Conservation (phyloP, 768 basidiomycete genomes). For the Coprinopsis sp. region DNA sequence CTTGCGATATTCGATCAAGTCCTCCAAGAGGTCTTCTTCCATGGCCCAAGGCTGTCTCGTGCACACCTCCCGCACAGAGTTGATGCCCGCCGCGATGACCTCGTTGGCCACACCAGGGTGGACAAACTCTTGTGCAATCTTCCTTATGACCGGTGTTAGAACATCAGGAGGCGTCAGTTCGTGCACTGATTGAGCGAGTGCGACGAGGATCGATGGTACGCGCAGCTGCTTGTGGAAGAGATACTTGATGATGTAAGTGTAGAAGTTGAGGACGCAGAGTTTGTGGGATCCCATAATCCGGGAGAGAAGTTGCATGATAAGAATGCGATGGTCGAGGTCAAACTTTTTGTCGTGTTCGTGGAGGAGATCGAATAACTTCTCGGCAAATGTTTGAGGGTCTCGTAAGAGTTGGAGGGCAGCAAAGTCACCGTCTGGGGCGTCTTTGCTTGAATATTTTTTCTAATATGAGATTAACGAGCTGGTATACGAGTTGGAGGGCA, state of each 20-base stretch:
- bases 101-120: slow-evolving; percentile 96
- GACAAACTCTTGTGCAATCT: slow-evolving; percentile 93
- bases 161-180: slow-evolving; percentile 93
- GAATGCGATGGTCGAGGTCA: slow-evolving; percentile 93
- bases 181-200: slow-evolving; percentile 92
- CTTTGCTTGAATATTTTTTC: slow-evolving; percentile 30
- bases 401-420: slow-evolving; percentile 88
- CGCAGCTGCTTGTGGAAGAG: slow-evolving; percentile 88
- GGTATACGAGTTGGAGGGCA: background rate
- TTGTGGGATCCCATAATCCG: slow-evolving; percentile 92
- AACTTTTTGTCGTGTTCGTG: slow-evolving; percentile 89
- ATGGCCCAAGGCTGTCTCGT: slow-evolving; percentile 93
- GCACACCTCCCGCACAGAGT: slow-evolving; percentile 93
- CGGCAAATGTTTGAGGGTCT: slow-evolving; percentile 93
- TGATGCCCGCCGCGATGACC: slow-evolving; percentile 95
- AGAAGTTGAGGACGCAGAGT: slow-evolving; percentile 89
- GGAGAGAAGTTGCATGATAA: slow-evolving; percentile 94
- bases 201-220: slow-evolving; percentile 88
- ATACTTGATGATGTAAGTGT: slow-evolving; percentile 94
- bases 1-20: slow-evolving; percentile 92
- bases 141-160: slow-evolving; percentile 82
- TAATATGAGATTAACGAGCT: slow-evolving; percentile 13
- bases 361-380: slow-evolving; percentile 85
- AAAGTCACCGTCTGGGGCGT: slow-evolving; percentile 59
- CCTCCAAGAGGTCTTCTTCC: slow-evolving; percentile 89